Evolutionary conservation across 768 basidiomycete species (phyloP).

Genomic region (Cystoderma amianthinum): DNA sequence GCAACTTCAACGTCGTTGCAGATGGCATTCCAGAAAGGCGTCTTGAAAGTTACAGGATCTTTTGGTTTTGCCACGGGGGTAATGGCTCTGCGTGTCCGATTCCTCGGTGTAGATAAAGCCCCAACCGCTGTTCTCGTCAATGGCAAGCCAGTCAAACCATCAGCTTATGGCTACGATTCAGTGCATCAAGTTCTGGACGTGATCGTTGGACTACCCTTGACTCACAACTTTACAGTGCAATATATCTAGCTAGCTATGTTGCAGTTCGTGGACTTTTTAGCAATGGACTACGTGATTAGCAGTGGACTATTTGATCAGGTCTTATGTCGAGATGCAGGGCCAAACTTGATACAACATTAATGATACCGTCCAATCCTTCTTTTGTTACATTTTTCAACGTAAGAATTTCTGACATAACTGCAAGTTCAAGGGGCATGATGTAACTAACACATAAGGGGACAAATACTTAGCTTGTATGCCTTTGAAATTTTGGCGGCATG

Average conservation of each 20-base stretch:
- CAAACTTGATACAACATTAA: too few relatives aligned
- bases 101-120: conserved; percentile 25
- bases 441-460: too few relatives aligned
- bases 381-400: too few relatives aligned
- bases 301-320: too few relatives aligned
- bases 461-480: too few relatives aligned
- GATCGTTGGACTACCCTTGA: conserved; percentile 27
- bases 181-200: conserved; percentile 37
- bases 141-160: conserved; percentile 13
- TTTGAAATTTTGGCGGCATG: too few relatives aligned
- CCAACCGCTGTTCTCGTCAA: conserved; percentile 23
- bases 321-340: too few relatives aligned
- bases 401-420: too few relatives aligned
- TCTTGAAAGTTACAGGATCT: conserved; percentile 24
- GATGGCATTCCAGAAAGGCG: conserved; percentile 21
- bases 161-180: conserved; percentile 25
- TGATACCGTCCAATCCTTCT: too few relatives aligned
- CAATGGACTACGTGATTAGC: too few relatives aligned
- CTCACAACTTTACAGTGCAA: conserved; percentile 22
- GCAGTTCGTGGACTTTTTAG: too few relatives aligned
- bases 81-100: conserved; percentile 24
- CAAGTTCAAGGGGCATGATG: too few relatives aligned
- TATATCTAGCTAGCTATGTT: conserved; percentile 1
- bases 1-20: conserved; percentile 21
- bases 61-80: conserved; percentile 32